Evolutionary conservation across 2,329 filamentous ascomycete species (phyloP), one percentile per base, ranked within the genome.

Genomic region (Cladosporium sp.): DNA sequence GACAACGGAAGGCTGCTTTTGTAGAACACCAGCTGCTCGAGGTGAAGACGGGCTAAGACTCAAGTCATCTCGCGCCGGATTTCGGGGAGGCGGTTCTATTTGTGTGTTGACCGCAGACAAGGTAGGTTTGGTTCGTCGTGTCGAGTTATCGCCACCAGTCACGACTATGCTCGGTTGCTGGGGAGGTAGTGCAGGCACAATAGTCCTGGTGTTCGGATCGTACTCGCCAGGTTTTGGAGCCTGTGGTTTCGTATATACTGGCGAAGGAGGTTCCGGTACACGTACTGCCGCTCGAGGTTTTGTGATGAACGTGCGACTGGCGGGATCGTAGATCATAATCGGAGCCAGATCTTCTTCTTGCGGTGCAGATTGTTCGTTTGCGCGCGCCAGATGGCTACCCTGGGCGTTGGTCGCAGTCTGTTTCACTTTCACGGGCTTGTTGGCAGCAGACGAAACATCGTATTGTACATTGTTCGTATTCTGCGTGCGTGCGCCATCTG

Each of bases 1-100:
- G 4, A 68, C 64, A 3, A 65, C 45, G 7, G 65, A 67, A 18
- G 65, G 65, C 47, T 67, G 63, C 34, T 66, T 64, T 17, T 64
- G 57, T 19, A 65, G 40, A 1, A 57, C 24, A 22, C 56, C 54
- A 4, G 54, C 47, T 7, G 54, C 48, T 43, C 61, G 42, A 43
- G 58, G 52, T 7, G 56, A 52, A 15, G 34, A 53, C 20, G 64
- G 63, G 7, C 48, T 24, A 8, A 17, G 32, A 20, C 15, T 54
- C 15, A 47, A 50, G 4, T 62, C 61, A 8, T 60, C 32, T 11
- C 63, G 59, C 19, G 63, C 60, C 29, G 64, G 63, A 48, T 65
- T 64, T 7, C 57, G 56, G 15, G 64, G 63, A 41, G 61, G 63
- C n/a, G 63, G 62, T 22, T 53, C 47, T 3, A 61, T 22, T 11